Evolutionary conservation across 2,329 filamentous ascomycete species (phyloP), one percentile per base, ranked within the genome.

Genomic region (Sporothrix euskadiensis): DNA sequence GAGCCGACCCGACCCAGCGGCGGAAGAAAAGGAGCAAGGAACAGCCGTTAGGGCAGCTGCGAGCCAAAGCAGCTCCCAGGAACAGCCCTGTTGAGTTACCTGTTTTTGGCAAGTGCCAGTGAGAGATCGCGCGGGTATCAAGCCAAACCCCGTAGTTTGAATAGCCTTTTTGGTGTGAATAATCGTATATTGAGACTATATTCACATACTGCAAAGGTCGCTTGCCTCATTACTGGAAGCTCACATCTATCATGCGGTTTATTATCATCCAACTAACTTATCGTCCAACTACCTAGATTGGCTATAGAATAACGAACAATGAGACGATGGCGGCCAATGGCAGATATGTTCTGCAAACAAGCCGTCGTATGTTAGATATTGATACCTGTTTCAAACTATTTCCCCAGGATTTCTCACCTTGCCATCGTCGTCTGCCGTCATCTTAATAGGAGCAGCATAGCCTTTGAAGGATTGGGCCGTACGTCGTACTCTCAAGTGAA

Each of bases 91-190:
- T 26, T 65, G 39, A 14, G 61, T 47, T 65, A 47, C 39, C 61
- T 65, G 22, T 47, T 65, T 65, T 22, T 65, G 39, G 61, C 39
- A 65, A 63, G 59, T 26, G 59, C 44, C 35, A 65, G 59, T 41
- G 19, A 63, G n/a, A 26, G 61, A 65, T 30, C 22, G 22, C 10
- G 41, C 39, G 39, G 59, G 22, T 16, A 47, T 30, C 35, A 66
- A 66, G 61, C 61, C 61, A 47, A 26, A 1, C 26, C 26, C 26
- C 26, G 12, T 19, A 19, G 14, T 59, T 1, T 35, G 5, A 9
- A 59, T 32, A 35, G 30, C 16, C 8, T n/a, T 35, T 35, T 19
- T 6, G n/a, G 7, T n/a, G 30, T 3, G 14, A 16, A 26, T 2
- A 26, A 2, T 65, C 44, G 4, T 14, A 26, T 14, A 19, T 14